Evolutionary conservation across 116 monocot species (phyloP), one percentile per base, ranked within the genome.

Genomic region (Zostera marina): DNA sequence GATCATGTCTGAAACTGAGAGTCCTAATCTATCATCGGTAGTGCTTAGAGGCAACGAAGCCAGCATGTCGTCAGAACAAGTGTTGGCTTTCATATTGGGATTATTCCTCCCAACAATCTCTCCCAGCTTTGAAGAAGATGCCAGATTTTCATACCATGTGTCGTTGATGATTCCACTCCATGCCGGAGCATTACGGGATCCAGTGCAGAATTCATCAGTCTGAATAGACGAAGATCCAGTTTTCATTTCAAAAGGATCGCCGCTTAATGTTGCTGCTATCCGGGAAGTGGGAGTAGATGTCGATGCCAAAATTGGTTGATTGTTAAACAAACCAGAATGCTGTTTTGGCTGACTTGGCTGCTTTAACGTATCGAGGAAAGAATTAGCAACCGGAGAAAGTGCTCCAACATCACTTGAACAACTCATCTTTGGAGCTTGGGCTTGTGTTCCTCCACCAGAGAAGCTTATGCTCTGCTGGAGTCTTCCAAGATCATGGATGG

Each of bases 351-450:
- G 49, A 32, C 4, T 32, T 3, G 32, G 32, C 32, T 51, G 49
- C 19, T 51, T 51, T 21, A 20, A 19, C 5, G 19, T 15, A 51
- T 51, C 20, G 49, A 51, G 42, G 64, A 71, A 62, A 66, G 74
- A 12, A 51, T 19, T 19, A 8, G 9, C 20, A 51, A 81, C 81
- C 32, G 32, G 42, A 66, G 73, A 62, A 66, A 72, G n/a, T 19
- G 8, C 8, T 12, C 20, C 20, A 51, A 81, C 81, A 63, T 81
- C 80, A 21, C 74, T 44, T 55, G 80, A 59, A 53, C 70, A 66
- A 82, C 66, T 39, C 43, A 58, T 81, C 80, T 60, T 69, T 15
- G 76, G 75, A 58, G 74, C 61, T 54, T 76, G 68, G 53, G 44
- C 69, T 15, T 66, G 74, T 19, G 74, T 65, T 25, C 65, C 78